Percentiles rank a stretch among this genome's conserved stretches.
Evolutionary conservation across 2,329 filamentous ascomycete genomes (phyloP).

Genomic region (Waltergamsia citrina): DNA sequence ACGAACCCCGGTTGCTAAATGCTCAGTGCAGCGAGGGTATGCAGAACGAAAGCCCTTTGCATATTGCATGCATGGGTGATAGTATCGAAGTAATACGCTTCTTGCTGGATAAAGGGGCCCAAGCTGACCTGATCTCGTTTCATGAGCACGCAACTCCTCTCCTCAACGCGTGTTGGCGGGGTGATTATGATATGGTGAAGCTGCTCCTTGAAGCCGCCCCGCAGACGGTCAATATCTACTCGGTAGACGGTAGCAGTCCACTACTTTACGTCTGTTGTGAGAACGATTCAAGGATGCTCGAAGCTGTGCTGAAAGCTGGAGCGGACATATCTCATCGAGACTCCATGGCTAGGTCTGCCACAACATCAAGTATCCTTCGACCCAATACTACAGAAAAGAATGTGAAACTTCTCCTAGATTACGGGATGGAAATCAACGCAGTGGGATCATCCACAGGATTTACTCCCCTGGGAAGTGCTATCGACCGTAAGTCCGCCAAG

Average conservation of each 20-base stretch:
- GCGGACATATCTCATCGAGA: conserved; percentile 8
- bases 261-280: conserved; percentile 8
- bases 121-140: conserved; percentile 4
- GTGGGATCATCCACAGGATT: conserved; percentile 6
- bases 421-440: conserved; percentile 11
- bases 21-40: conserved; percentile 7
- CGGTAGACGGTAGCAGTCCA: conserved; percentile 7
- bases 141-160: conserved; percentile 10
- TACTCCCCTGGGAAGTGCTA: conserved; percentile 10
- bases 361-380: no score
- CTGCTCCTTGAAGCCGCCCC: conserved; percentile 9
- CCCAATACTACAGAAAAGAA: no score
- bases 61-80: conserved; percentile 7
- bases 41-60: conserved; percentile 9
- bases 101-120: conserved; percentile 12
- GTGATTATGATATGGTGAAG: conserved; percentile 8
- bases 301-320: conserved; percentile 11
- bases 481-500: conserved; percentile 5
- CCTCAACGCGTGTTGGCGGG: conserved; percentile 8
- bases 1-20: conserved; percentile 11
- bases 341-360: conserved; percentile 2
- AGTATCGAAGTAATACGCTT: conserved; percentile 6
- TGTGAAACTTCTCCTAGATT: conserved; percentile 8
- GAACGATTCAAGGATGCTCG: conserved; percentile 6
- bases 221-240: conserved; percentile 8